A percentile compares a stretch with the other conserved stretches of the same genome.
phyloP scores from a whole-genome alignment of 2,329 filamentous ascomycete genomes.

The Teratosphaeria zuluensis region DNA sequence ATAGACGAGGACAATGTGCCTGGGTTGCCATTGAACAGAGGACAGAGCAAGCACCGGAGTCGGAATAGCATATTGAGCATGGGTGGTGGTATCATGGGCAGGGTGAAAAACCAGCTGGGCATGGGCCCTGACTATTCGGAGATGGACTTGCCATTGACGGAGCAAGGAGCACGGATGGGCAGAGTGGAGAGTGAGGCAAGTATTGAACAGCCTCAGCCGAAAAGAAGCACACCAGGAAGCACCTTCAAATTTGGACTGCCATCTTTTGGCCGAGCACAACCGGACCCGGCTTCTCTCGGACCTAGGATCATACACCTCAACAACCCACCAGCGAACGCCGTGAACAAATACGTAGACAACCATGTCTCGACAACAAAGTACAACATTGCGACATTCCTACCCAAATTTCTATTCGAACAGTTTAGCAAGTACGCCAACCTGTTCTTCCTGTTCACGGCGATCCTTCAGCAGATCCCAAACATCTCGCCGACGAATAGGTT shows the following conservation, averaged over 20 bases:
- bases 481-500: slow-evolving; percentile 92
- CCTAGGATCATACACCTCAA: slow-evolving; percentile 92
- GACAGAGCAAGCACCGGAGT: slow-evolving; percentile 37
- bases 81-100: slow-evolving; percentile 78
- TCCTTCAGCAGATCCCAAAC: slow-evolving; percentile 86
- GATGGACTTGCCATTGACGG: slow-evolving; percentile 94
- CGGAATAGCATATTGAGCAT: slow-evolving; percentile 82
- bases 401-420: slow-evolving; percentile 95
- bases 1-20: slow-evolving; percentile 47
- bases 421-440: slow-evolving; percentile 99
- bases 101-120: slow-evolving; percentile 81
- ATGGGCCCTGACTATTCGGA: slow-evolving; percentile 85
- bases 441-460: slow-evolving; percentile 97
- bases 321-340: slow-evolving; percentile 83
- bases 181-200: slow-evolving; percentile 11
- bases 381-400: slow-evolving; percentile 83
- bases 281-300: slow-evolving; percentile 82
- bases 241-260: slow-evolving; percentile 86
- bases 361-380: slow-evolving; percentile 98
- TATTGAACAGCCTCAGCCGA: slow-evolving; percentile 9
- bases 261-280: slow-evolving; percentile 56
- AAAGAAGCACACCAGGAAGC: slow-evolving; percentile 53
- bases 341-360: slow-evolving; percentile 89
- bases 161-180: slow-evolving; percentile 44
- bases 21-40: slow-evolving; percentile 45